Evolutionary conservation across 2,329 filamentous ascomycete species (phyloP), one percentile per base, ranked within the genome.

Genomic region (Penicillium sp.): DNA sequence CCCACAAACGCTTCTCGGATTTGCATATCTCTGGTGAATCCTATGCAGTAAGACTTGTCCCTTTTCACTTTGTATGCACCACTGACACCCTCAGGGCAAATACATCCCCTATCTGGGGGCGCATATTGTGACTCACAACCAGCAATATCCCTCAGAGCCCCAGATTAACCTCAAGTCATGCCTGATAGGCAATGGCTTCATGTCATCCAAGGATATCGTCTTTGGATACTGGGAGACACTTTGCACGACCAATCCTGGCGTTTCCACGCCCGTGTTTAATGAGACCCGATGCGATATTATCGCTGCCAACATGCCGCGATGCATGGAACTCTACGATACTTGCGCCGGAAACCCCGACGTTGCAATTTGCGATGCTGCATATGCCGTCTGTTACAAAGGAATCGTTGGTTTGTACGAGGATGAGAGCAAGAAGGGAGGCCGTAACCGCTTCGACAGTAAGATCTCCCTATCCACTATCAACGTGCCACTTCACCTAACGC

Each of bases 1-100:
- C 79, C 0, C 65, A 76, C 9, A 64, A 76, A 19, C 60, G 64
- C 31, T 52, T 72, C 0, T 64, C 70, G 3, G 71, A 76, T 4
- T 73, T 83, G 29, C 76, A 81, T 44, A 75, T 82, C 29, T 76
- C 79, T 0, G 80, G 79, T 0, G 80, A 82, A 58, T 78, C 75
- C 55, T 82, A 79, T 68, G 79, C 70, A n/a, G 75, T 78, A 64
- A 63, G 70, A 15, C 6, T 16, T 29, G 6, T 8, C 16, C 4
- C 7, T 6, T 25, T 4, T 21, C 25, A 4, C 13, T 49, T 27
- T 21, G 9, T 5, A 16, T 11, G 21, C 21, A 15, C 25, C 15
- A 21, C 36, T 69, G 10, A 48, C 23, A n/a, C 23, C 3, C 16
- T 0, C n/a, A 72, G 76, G 79, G 79, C 7, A 76, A 81, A 62